These are phyloP conservation scores for Heterobasidion irregulare DNA, from an alignment of 1,284 basidiomycete species.

Conservation along the genomic window DNA sequence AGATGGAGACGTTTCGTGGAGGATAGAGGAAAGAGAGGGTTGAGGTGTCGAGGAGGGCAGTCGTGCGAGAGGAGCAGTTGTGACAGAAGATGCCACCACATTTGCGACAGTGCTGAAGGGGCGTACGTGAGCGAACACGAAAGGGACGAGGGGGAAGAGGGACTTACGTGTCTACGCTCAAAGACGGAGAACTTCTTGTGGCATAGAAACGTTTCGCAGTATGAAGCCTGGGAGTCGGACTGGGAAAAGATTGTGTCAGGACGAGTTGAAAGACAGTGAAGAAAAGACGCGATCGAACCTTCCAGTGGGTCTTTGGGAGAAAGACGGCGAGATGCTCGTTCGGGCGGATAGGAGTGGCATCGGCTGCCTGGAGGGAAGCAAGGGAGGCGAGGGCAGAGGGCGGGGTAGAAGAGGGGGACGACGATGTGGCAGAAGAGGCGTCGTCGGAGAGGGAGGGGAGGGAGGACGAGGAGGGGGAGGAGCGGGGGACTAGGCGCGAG, in stretches of 20 bases:
- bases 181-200: constrained; percentile 52
- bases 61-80: constrained; percentile 46
- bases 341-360: constrained; percentile 16
- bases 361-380: constrained; percentile 20
- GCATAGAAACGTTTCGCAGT: constrained; percentile 69
- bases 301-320: constrained; percentile 62
- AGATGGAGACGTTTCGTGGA: constrained; percentile 52
- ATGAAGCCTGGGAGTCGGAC: constrained; percentile 51
- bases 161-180: not conserved
- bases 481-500: constrained; percentile 13
- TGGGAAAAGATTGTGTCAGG: not conserved
- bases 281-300: constrained; percentile 16
- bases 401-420: constrained; percentile 24
- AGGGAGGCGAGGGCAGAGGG: constrained; percentile 17
- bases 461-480: constrained; percentile 21
- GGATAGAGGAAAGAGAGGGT: constrained; percentile 59
- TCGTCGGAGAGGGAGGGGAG: constrained; percentile 6
- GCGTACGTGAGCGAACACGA: not conserved
- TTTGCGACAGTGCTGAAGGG: constrained; percentile 24
- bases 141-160: not conserved
- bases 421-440: constrained; percentile 17
- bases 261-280: not conserved
- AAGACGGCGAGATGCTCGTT: constrained; percentile 76
- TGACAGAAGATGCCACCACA: constrained; percentile 71
- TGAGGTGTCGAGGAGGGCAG: constrained; percentile 59